phyloP scores from a whole-genome alignment of 495 filamentous ascomycete genomes.

The Talaromyces thailandensis region DNA sequence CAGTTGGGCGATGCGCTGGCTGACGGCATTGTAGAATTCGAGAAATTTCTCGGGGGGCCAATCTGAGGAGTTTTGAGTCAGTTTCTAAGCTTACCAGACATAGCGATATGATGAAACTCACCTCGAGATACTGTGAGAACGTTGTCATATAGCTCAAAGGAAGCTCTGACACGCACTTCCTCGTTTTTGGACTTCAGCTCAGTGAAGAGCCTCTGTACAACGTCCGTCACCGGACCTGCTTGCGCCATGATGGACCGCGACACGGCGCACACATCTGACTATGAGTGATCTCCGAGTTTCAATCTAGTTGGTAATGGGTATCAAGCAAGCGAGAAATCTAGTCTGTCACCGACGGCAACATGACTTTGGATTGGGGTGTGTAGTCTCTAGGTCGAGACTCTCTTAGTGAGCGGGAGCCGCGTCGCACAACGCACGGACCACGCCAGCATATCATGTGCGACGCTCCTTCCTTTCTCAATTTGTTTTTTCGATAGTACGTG shows the following conservation, averaged over 20 bases:
- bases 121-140: constrained; percentile 43
- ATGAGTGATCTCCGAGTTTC: not conserved
- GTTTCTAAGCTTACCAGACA: not conserved
- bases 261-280: constrained; percentile 8
- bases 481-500: too few species aligned
- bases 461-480: not conserved
- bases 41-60: constrained; percentile 68
- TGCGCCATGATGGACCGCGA: constrained; percentile 35
- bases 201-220: constrained; percentile 37
- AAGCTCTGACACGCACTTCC: constrained; percentile 39
- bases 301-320: not conserved
- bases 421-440: not conserved
- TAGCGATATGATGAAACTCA: constrained; percentile 12
- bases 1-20: constrained; percentile 62
- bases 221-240: constrained; percentile 38
- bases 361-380: not conserved
- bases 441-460: not conserved
- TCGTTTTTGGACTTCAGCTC: constrained; percentile 48
- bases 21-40: constrained; percentile 70
- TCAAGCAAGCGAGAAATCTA: not conserved
- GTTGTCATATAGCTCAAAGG: constrained; percentile 43
- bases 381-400: not conserved
- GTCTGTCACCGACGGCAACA: not conserved
- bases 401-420: not conserved
- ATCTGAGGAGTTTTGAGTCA: constrained; percentile 40